Conservation (phyloP, 306 rosid species). For the Prunus mira region DNA sequence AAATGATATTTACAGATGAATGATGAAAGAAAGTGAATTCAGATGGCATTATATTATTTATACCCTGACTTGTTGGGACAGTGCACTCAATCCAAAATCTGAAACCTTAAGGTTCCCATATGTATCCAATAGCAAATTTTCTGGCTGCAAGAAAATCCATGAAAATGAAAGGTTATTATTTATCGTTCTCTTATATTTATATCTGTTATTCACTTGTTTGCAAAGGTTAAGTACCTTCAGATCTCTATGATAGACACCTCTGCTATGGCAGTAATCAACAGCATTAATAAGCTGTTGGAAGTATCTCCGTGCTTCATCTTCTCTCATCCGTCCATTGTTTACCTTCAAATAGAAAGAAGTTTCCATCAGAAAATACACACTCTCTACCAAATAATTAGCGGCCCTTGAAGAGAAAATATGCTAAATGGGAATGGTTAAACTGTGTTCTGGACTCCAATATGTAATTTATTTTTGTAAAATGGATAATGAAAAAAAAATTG, state of each 20-base stretch:
- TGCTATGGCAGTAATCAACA: constrained; percentile 98
- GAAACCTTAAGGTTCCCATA: constrained; percentile 92
- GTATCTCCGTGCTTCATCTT: constrained; percentile 86
- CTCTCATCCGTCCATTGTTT: constrained; percentile 89
- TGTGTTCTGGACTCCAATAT: not conserved
- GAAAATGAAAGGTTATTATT: not conserved
- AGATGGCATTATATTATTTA: constrained; percentile 21
- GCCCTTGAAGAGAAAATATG: not conserved
- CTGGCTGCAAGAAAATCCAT: constrained; percentile 63
- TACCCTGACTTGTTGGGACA: constrained; percentile 95
- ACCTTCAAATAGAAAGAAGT: constrained; percentile 46
- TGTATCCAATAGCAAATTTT: constrained; percentile 81
- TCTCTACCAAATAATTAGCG: constrained; percentile 7
- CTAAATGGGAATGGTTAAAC: constrained; percentile 3
- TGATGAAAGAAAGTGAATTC: constrained; percentile 20
- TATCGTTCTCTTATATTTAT: not conserved
- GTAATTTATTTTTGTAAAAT: not conserved
- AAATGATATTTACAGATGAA: constrained; percentile 11
- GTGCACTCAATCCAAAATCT: constrained; percentile 95
- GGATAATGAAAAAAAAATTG: not conserved
- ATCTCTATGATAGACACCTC: constrained; percentile 96
- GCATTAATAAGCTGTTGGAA: constrained; percentile 97
- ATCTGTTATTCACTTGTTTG: not conserved
- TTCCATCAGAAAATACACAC: constrained; percentile 17
- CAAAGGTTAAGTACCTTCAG: constrained; percentile 59